Percentiles rank a stretch among this genome's conserved stretches.
Evolutionary conservation across 2,329 filamentous ascomycete genomes (phyloP).

Genomic region (Pezicula neosporulosa): DNA sequence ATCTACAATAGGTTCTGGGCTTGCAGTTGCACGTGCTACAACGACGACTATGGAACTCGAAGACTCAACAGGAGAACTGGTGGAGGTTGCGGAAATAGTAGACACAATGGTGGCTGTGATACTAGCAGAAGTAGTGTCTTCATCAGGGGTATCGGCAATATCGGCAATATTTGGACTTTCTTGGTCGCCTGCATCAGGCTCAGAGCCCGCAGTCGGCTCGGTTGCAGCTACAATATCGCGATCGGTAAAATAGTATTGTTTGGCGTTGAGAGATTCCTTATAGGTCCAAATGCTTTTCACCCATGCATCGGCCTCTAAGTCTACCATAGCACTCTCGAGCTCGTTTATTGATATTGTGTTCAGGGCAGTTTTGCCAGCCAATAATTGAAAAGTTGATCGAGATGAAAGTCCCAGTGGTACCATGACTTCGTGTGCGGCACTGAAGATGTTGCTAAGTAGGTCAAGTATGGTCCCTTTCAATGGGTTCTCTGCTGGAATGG

Average conservation of each 20-base stretch:
- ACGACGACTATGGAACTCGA: no score
- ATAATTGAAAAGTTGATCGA: not conserved
- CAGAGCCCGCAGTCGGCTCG: no score
- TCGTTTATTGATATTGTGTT: not conserved
- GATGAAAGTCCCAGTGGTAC: not conserved
- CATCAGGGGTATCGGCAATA: no score
- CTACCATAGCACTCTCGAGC: not conserved
- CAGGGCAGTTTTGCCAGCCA: not conserved
- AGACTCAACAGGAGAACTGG: no score
- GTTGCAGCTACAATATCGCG: not conserved
- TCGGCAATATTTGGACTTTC: no score
- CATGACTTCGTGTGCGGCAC: not conserved
- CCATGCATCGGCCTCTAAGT: not conserved
- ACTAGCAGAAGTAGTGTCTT: not conserved
- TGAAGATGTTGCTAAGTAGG: not conserved
- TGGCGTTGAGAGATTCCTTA: not conserved
- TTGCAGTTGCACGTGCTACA: not conserved
- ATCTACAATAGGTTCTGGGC: not conserved
- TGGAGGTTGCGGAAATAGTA: no score
- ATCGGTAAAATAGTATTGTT: not conserved
- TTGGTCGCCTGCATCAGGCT: no score
- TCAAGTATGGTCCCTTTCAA: not conserved
- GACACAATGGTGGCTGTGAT: not conserved
- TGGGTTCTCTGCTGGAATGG: not conserved
- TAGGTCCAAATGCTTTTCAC: not conserved